phyloP scores from a whole-genome alignment of 441 rosid genomes.

The Gossypium lobatum region DNA sequence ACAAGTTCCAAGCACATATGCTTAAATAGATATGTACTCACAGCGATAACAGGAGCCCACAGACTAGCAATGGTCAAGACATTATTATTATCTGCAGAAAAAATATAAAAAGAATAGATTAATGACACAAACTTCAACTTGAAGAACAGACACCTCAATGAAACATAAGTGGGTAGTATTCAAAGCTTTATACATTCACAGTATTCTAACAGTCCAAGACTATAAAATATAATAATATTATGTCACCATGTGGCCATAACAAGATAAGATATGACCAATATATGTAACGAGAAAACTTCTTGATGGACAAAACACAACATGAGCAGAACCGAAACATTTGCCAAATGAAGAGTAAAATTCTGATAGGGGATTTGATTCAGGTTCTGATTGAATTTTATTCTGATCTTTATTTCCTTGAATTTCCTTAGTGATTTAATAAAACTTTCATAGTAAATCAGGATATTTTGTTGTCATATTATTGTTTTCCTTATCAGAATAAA shows the following conservation, averaged over 20 bases:
- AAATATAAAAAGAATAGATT: conserved; percentile 23
- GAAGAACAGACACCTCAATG: background rate
- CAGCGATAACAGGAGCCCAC: conserved; percentile 99
- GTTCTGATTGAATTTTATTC: background rate
- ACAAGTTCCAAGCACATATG: background rate
- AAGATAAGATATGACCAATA: background rate
- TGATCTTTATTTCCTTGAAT: background rate
- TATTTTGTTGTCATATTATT: background rate
- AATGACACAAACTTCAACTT: conserved; percentile 6
- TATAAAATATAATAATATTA: background rate
- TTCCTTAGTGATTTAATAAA: background rate
- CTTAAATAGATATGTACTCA: conserved; percentile 41
- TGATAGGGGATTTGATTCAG: background rate
- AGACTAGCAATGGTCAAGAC: conserved; percentile 75
- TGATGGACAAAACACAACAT: background rate
- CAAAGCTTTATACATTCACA: background rate
- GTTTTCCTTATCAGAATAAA: background rate
- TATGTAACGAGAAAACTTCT: background rate
- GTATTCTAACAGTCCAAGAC: background rate
- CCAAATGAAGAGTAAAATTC: background rate
- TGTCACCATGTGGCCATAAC: background rate
- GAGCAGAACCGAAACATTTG: background rate
- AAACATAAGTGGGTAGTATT: background rate
- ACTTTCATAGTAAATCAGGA: background rate
- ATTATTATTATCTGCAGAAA: conserved; percentile 70